Evolutionary conservation across 306 rosid genomes (phyloP).

Genomic region (Fragaria iinumae): DNA sequence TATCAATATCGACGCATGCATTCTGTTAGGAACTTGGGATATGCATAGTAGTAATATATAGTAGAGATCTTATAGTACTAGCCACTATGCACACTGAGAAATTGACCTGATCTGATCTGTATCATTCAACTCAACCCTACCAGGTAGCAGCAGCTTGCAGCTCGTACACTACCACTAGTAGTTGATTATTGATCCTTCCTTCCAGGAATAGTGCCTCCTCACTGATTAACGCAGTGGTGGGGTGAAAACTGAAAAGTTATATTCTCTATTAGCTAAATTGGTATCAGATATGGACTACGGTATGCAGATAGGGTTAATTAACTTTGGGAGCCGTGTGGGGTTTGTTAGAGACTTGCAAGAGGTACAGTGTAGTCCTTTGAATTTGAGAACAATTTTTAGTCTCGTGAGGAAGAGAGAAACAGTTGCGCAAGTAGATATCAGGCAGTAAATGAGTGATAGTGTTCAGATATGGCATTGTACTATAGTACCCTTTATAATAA

Average conservation of each 20-base stretch:
- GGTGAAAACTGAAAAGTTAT: slow-evolving; percentile 5
- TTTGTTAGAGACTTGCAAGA: neutral
- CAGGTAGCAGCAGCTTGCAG: neutral
- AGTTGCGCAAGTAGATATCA: neutral
- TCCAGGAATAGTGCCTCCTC: neutral
- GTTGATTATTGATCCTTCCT: neutral
- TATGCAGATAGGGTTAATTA: neutral
- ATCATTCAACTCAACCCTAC: slow-evolving; percentile 6
- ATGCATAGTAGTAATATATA: slow-evolving; percentile 1
- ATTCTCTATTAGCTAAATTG: slow-evolving; percentile 7
- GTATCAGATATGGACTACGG: neutral
- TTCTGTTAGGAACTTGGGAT: neutral
- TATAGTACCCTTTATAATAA: neutral
- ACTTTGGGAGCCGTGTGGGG: neutral
- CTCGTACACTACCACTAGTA: neutral
- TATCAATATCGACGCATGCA: slow-evolving; percentile 25
- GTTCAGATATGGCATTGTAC: neutral
- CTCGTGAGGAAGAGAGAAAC: neutral
- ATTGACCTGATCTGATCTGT: neutral
- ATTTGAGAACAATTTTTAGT: no score
- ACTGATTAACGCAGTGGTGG: neutral
- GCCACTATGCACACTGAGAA: neutral
- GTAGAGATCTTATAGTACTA: slow-evolving; percentile 1
- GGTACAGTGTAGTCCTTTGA: neutral
- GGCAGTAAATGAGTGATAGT: neutral